Percentiles rank a stretch among this genome's conserved stretches.
phyloP scores from a whole-genome alignment of 495 filamentous ascomycete species.

The Glarea lozoyensis region DNA sequence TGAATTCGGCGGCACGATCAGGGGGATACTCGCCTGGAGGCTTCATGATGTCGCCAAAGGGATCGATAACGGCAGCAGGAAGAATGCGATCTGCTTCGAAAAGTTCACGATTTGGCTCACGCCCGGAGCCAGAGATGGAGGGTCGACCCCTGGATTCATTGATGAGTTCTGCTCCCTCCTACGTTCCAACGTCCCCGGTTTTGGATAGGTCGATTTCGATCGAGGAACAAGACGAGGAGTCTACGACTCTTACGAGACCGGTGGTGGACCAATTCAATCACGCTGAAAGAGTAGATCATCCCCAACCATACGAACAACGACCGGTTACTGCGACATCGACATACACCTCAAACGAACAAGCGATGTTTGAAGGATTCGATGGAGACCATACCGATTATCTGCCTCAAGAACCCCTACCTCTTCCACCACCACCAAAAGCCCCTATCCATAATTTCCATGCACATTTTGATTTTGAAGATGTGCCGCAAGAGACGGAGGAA shows the following conservation, averaged over 20 bases:
- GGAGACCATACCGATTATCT: conserved; percentile 58
- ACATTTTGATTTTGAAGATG: too few species aligned
- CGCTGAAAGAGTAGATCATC: conserved; percentile 1
- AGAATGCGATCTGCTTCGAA: conserved; percentile 53
- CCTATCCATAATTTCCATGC: too few species aligned
- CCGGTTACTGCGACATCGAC: conserved; percentile 44
- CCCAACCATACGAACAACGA: conserved; percentile 19
- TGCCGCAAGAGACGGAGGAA: too few species aligned
- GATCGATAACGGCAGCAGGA: conserved; percentile 48
- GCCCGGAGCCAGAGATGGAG: conserved; percentile 41
- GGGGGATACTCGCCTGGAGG: conserved; percentile 64
- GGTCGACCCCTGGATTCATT: conserved; percentile 33
- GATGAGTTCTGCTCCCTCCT: conserved; percentile 14
- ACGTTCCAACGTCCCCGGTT: conserved; percentile 17
- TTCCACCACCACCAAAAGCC: too few species aligned
- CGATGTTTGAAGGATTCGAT: conserved; percentile 85
- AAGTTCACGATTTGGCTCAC: conserved; percentile 37
- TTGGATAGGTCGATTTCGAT: conserved; percentile 16
- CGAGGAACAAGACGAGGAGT: conserved; percentile 15
- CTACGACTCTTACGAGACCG: conserved; percentile 17
- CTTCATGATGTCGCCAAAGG: conserved; percentile 56
- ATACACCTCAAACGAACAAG: conserved; percentile 57
- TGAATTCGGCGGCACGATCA: conserved; percentile 54
- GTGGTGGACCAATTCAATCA: conserved; percentile 1
- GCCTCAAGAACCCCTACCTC: neutral